Conservation (phyloP, 257 asterid species). For the Cruciata laevipes region DNA sequence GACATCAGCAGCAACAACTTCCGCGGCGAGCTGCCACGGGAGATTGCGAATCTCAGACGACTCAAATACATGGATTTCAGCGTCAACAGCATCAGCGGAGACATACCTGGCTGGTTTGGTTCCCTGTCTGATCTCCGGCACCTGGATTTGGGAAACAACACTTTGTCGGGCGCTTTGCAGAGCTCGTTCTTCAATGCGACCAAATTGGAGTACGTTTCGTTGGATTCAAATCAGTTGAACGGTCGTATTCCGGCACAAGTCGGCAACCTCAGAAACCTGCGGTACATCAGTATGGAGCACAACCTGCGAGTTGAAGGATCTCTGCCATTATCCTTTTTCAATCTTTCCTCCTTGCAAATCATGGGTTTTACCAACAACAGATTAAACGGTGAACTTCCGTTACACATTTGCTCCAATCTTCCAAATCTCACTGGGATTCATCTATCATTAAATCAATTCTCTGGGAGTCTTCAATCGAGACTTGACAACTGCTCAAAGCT, state of each 20-base stretch:
- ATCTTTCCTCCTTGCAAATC: constrained; percentile 12
- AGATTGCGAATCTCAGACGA: constrained; percentile 1
- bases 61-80: constrained; percentile 9
- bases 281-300: background rate
- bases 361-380: background rate
- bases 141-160: constrained; percentile 1
- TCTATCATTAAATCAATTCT: background rate
- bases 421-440: constrained; percentile 2
- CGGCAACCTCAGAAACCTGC: background rate
- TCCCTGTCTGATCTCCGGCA: constrained; percentile 11
- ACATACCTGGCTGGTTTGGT: constrained; percentile 16
- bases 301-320: no score
- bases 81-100: constrained; percentile 18
- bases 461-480: constrained; percentile 19
- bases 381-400: constrained; percentile 20
- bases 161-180: constrained; percentile 16
- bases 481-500: constrained; percentile 18
- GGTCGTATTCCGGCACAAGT: constrained; percentile 15
- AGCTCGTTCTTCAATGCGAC: constrained; percentile 16
- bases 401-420: constrained; percentile 12
- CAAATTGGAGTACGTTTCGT: background rate
- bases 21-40: constrained; percentile 19
- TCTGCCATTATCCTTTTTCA: constrained; percentile 15
- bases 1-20: constrained; percentile 22
- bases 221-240: background rate